phyloP scores from a whole-genome alignment of 164 flowering plant genomes.

The Saururus chinensis region DNA sequence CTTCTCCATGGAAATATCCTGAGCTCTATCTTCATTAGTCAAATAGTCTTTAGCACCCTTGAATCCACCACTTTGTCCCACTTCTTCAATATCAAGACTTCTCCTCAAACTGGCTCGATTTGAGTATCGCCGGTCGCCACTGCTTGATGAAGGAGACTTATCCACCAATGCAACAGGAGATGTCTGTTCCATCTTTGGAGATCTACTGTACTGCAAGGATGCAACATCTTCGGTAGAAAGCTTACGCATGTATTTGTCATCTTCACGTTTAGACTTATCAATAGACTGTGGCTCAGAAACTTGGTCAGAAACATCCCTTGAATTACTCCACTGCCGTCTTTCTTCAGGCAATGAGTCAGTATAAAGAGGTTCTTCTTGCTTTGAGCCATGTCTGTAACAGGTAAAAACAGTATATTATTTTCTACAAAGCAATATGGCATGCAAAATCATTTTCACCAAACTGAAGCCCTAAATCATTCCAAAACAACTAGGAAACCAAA shows the following conservation, averaged over 20 bases:
- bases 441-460: background rate
- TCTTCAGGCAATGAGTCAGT: slow-evolving; percentile 34
- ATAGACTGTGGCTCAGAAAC: slow-evolving; percentile 19
- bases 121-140: slow-evolving; percentile 37
- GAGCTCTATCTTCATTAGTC: slow-evolving; percentile 38
- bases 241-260: slow-evolving; percentile 26
- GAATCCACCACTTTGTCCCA: slow-evolving; percentile 36
- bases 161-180: slow-evolving; percentile 44
- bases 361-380: slow-evolving; percentile 30
- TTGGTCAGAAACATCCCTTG: slow-evolving; percentile 23
- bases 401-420: background rate
- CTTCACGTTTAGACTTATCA: slow-evolving; percentile 33
- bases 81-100: slow-evolving; percentile 58
- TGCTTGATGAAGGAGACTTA: slow-evolving; percentile 61
- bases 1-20: slow-evolving; percentile 36
- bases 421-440: background rate
- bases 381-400: slow-evolving; percentile 29
- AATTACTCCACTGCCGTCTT: slow-evolving; percentile 16
- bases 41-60: slow-evolving; percentile 40
- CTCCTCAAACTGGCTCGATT: slow-evolving; percentile 34
- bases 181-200: slow-evolving; percentile 30
- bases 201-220: slow-evolving; percentile 26
- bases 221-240: slow-evolving; percentile 11
- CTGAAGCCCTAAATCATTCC: no score
- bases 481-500: no score